Base-by-base conservation (phyloP, 2,329 filamentous ascomycete species). In the Fusarium pseudograminearum region DNA sequence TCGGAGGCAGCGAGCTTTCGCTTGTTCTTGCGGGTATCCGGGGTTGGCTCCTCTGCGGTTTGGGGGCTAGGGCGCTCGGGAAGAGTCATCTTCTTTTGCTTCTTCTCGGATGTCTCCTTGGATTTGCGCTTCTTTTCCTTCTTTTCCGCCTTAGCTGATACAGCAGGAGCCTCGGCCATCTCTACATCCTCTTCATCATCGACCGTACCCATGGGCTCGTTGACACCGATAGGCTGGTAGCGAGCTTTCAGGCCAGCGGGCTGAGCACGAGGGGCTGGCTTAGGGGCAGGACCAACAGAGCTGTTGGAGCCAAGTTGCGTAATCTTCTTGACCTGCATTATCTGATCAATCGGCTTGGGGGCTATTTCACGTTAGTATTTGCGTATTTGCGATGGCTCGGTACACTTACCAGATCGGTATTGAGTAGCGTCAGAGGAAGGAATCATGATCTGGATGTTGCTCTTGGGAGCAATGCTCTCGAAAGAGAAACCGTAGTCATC, bases 161-260 rank as follows among this genome's bases (percentile, higher is more conserved):
- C 52, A 16, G 75, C 56, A n/a, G 82, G 74, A 3, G 80, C 80
- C 30, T 82, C 78, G 0, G 72, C 68, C 83, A 85, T 84, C 65
- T 84, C 83, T 8, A 80, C 77, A 60, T 82, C 82, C 7, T 80
- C 81, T 18, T 84, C 82, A 15, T 83, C 83, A 74, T 83, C 83
- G 68, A 84, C 84, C 16, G 67, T 76, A 45, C 73, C 76, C 70
- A 76, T 73, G 31, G 77, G 61, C 24, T 72, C 75, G 61, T 73
- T 74, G 44, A 87, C 83, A 30, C 91, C 91, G 45, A 91, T 86
- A 2, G 91, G 91, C 56, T 85, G 85, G 78, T 87, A 93, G 34
- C 91, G 87, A 78, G 89, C 86, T 73, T 85, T 88, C 56, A 94
- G 80, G 9, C 89, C 90, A 73, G 86, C 84, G 2, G 92, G 91